A percentile compares a stretch with the other conserved stretches of the same genome.
Conservation (phyloP, 768 basidiomycete species). For the Mycena pura region DNA sequence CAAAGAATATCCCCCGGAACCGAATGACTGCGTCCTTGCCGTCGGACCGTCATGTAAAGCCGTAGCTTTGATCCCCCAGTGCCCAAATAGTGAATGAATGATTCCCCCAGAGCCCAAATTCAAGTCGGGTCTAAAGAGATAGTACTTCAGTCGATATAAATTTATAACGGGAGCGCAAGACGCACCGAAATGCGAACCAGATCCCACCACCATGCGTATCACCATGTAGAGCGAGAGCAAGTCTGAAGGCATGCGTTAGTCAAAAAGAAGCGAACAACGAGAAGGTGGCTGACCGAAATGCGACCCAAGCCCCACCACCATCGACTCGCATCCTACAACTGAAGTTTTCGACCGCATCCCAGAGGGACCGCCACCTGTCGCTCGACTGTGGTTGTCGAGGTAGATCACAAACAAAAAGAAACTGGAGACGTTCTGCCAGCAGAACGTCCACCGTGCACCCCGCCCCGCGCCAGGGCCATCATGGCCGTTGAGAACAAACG, state of each 20-base stretch:
- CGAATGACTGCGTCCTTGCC: too few species aligned
- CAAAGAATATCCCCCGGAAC: too few species aligned
- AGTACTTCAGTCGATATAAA: too few species aligned
- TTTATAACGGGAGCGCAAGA: too few species aligned
- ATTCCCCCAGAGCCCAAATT: conserved; percentile 1
- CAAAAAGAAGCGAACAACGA: neutral
- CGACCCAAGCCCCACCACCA: neutral
- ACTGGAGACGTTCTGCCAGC: neutral
- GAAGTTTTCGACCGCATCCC: neutral
- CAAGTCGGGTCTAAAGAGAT: neutral
- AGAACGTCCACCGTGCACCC: conserved; percentile 3
- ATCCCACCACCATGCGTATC: neutral
- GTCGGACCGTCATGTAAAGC: too few species aligned
- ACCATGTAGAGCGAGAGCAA: neutral
- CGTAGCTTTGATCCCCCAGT: conserved; percentile 8
- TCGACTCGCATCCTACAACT: neutral
- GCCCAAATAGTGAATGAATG: neutral
- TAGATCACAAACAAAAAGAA: too few species aligned
- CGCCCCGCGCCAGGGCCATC: too few species aligned
- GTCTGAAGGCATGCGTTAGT: neutral
- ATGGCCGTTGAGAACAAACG: neutral
- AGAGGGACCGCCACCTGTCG: neutral
- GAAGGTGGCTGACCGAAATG: neutral
- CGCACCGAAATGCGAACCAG: neutral
- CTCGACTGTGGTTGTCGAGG: neutral